Percentiles rank a stretch among this genome's conserved stretches.
Conservation (phyloP, 2,329 filamentous ascomycete genomes). For the Colletotrichum tofieldiae region DNA sequence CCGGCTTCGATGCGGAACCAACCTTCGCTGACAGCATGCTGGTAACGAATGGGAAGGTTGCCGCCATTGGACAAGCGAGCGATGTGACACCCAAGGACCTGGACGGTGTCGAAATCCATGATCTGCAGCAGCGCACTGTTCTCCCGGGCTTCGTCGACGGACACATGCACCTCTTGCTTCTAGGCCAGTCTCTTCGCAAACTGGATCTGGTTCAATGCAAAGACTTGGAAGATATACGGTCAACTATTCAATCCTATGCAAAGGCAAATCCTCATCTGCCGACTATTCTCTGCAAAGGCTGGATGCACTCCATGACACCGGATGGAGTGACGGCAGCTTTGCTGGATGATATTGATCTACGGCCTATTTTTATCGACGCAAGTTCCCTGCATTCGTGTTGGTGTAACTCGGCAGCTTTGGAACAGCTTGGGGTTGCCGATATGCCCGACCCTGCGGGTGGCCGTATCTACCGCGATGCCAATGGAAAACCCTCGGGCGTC, state of each 20-base stretch:
- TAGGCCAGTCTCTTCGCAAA: constrained; percentile 58
- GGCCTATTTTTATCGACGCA: constrained; percentile 62
- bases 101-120: background rate
- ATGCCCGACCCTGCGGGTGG: constrained; percentile 59
- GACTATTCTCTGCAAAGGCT: constrained; percentile 58
- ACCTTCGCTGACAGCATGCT: constrained; percentile 31
- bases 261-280: constrained; percentile 53
- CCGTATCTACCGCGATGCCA: constrained; percentile 56
- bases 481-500: constrained; percentile 58
- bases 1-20: constrained; percentile 45
- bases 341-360: constrained; percentile 60
- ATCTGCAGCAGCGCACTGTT: constrained; percentile 26
- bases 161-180: constrained; percentile 61
- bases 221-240: constrained; percentile 55
- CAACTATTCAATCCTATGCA: constrained; percentile 53
- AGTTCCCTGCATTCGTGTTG: constrained; percentile 62
- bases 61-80: constrained; percentile 12
- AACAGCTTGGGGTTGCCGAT: constrained; percentile 56
- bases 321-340: constrained; percentile 56
- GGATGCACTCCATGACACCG: constrained; percentile 62
- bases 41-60: constrained; percentile 16
- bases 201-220: constrained; percentile 55
- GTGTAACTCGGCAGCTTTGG: constrained; percentile 61
- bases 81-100: background rate
- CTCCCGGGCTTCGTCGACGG: constrained; percentile 61